Evolutionary conservation across 2,329 filamentous ascomycete genomes (phyloP).

Genomic region (Exophiala sp.): DNA sequence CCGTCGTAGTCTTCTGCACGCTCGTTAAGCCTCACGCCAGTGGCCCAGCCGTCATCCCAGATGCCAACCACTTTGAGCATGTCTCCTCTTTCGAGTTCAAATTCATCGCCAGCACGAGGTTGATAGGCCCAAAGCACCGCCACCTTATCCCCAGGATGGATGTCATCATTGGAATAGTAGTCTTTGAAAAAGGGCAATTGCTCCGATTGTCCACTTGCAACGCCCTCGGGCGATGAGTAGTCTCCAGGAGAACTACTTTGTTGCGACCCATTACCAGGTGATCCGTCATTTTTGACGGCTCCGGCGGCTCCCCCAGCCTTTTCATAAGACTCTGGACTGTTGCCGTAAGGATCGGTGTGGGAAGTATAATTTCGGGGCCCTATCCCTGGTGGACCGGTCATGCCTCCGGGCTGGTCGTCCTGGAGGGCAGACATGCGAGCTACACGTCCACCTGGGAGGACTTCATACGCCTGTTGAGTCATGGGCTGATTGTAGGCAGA

Average conservation of each 20-base stretch:
- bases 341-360: conserved; percentile 62
- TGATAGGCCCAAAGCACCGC: conserved; percentile 95
- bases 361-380: conserved; percentile 47
- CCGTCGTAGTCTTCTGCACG: conserved; percentile 84
- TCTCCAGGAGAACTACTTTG: conserved; percentile 72
- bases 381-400: conserved; percentile 33
- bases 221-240: conserved; percentile 76
- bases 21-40: conserved; percentile 75
- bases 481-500: conserved; percentile 39
- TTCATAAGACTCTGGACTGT: conserved; percentile 64
- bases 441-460: conserved; percentile 80
- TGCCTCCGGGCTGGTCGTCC: conserved; percentile 43
- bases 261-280: conserved; percentile 74
- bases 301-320: conserved; percentile 45
- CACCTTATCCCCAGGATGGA: conserved; percentile 83
- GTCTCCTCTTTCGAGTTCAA: conserved; percentile 85
- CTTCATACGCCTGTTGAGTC: conserved; percentile 55
- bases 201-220: conserved; percentile 86
- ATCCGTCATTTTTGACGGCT: conserved; percentile 64
- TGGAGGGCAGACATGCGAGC: conserved; percentile 94
- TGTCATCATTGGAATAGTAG: conserved; percentile 96
- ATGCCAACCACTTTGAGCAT: conserved; percentile 98
- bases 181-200: conserved; percentile 96
- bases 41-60: conserved; percentile 99
- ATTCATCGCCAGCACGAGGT: conserved; percentile 87